These are phyloP conservation scores for Solanum hybrid DNA, from an alignment of 305 asterid species.

Conservation along the genomic window DNA sequence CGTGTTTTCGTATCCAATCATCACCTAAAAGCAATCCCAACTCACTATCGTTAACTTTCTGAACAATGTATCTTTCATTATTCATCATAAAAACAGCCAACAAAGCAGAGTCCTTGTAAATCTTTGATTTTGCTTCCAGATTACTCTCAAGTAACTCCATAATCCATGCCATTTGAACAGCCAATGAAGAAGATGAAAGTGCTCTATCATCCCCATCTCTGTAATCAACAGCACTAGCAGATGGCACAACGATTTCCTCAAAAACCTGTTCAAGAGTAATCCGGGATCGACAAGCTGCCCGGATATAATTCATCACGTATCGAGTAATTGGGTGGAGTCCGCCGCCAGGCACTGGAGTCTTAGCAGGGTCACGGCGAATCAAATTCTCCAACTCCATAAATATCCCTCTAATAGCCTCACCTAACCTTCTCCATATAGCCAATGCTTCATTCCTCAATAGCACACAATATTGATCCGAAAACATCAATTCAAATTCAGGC, in stretches of 20 bases:
- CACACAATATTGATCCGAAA: neutral
- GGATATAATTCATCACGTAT: neutral
- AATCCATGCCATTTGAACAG: neutral
- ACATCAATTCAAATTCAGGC: neutral
- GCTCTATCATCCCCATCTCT: neutral
- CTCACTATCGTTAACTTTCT: conserved; percentile 20
- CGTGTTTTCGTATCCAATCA: conserved; percentile 76
- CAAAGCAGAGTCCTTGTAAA: neutral
- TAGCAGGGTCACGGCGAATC: neutral
- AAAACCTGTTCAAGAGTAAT: neutral
- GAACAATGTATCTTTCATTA: neutral
- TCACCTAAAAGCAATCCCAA: conserved; percentile 72
- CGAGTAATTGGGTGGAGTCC: neutral
- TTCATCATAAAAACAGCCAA: neutral
- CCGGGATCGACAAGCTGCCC: neutral
- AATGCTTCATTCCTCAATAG: neutral
- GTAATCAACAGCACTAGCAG: neutral
- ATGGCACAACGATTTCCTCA: neutral
- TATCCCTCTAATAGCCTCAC: neutral
- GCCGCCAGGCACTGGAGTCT: neutral
- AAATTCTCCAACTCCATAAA: neutral
- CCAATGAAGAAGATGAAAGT: neutral
- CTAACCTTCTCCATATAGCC: neutral
- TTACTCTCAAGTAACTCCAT: neutral
- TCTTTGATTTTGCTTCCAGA: neutral